Conservation (phyloP, 2,329 filamentous ascomycete genomes). For the Myriosclerotinia scirpicola region DNA sequence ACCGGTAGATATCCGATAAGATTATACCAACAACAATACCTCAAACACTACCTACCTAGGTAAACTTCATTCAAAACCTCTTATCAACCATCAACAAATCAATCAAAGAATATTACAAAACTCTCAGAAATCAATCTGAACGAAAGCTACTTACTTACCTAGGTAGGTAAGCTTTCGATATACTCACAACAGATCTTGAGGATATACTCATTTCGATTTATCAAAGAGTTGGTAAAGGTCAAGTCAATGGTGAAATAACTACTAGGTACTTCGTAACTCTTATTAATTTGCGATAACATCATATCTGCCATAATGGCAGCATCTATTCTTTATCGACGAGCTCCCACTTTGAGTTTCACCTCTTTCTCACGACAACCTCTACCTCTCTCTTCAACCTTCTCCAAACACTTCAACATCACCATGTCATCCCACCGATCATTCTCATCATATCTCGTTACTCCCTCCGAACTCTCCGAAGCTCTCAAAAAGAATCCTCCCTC, state of each 20-base stretch:
- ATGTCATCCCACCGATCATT: slow-evolving; percentile 17
- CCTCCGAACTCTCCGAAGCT: slow-evolving; percentile 76
- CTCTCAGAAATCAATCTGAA: too few relatives aligned
- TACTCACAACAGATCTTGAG: too few relatives aligned
- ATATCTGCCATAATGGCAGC: slow-evolving; percentile 37
- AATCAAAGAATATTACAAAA: too few relatives aligned
- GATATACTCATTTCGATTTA: too few relatives aligned
- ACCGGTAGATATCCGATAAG: too few relatives aligned
- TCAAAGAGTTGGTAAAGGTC: too few relatives aligned
- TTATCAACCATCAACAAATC: too few relatives aligned
- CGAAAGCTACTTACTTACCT: too few relatives aligned
- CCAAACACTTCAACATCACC: slow-evolving; percentile 16
- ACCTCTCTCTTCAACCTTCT: slow-evolving; percentile 4
- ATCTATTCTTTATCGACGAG: slow-evolving; percentile 30
- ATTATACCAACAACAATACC: too few relatives aligned
- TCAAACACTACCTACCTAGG: too few relatives aligned
- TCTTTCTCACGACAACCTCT: slow-evolving; percentile 24
- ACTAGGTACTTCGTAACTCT: not conserved
- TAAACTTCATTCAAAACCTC: too few relatives aligned
- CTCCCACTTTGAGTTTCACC: slow-evolving; percentile 23
- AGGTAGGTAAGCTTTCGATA: not conserved
- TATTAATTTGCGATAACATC: slow-evolving; percentile 20
- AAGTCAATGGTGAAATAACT: too few relatives aligned
- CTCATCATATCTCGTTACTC: slow-evolving; percentile 74
- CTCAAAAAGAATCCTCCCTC: slow-evolving; percentile 79